Evolutionary conservation across 2,329 filamentous ascomycete species (phyloP).

Genomic region (Rosellinia necatrix): DNA sequence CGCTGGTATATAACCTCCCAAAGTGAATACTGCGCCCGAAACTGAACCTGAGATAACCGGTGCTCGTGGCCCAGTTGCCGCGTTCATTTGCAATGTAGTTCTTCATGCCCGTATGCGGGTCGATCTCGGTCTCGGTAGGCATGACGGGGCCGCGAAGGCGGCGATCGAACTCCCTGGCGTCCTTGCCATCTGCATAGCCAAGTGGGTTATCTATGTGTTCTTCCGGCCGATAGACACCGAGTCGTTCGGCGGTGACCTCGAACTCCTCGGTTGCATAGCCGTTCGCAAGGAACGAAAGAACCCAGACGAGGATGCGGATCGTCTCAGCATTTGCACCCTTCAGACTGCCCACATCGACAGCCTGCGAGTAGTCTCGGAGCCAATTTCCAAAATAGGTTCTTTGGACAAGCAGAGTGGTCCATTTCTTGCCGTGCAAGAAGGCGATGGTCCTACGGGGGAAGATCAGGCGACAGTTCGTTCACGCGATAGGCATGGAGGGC

Average conservation of each 20-base stretch:
- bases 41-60: slow-evolving; percentile 81
- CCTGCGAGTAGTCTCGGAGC: slow-evolving; percentile 84
- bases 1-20: slow-evolving; percentile 74
- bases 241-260: slow-evolving; percentile 78
- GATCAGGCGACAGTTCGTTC: slow-evolving; percentile 4
- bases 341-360: slow-evolving; percentile 78
- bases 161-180: slow-evolving; percentile 81
- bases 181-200: slow-evolving; percentile 82
- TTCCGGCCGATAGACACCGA: slow-evolving; percentile 81
- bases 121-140: slow-evolving; percentile 72
- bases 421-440: slow-evolving; percentile 81
- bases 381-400: slow-evolving; percentile 86
- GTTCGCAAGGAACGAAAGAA: slow-evolving; percentile 79
- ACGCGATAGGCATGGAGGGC: not conserved
- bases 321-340: slow-evolving; percentile 80
- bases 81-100: slow-evolving; percentile 96
- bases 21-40: slow-evolving; percentile 76
- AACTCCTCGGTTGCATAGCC: slow-evolving; percentile 87
- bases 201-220: slow-evolving; percentile 78
- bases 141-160: slow-evolving; percentile 81
- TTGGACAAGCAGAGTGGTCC: slow-evolving; percentile 78
- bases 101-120: slow-evolving; percentile 88
- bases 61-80: slow-evolving; percentile 86
- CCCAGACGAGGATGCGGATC: slow-evolving; percentile 79
- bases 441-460: slow-evolving; percentile 57